Conservation (phyloP, 176 grass and related monocot genomes). For the Musa acuminata region DNA sequence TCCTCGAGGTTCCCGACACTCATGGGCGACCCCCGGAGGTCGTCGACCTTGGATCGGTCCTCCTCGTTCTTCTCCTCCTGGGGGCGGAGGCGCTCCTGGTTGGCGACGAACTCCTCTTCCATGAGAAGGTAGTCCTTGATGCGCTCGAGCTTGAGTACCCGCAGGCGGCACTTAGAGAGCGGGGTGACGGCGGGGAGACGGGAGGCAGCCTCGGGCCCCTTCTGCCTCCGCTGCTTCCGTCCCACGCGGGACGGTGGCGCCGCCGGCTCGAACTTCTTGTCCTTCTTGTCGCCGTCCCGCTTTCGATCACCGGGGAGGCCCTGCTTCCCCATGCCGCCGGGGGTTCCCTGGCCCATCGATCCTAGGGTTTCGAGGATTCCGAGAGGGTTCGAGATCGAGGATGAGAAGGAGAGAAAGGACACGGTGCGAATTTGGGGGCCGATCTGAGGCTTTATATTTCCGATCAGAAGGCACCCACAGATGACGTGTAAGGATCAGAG, state of each 20-base stretch:
- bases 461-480: too few species aligned
- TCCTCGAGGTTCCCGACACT: slow-evolving; percentile 4
- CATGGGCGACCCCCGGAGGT: slow-evolving; percentile 5
- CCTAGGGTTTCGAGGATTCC: background rate
- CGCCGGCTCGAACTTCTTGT: slow-evolving; percentile 15
- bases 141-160: slow-evolving; percentile 1
- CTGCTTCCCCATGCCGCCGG: slow-evolving; percentile 7
- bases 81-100: slow-evolving; percentile 8
- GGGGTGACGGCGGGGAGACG: background rate
- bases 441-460: too few species aligned
- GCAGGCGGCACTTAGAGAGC: slow-evolving; percentile 4
- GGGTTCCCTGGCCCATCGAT: slow-evolving; percentile 10
- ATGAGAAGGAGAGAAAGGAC: background rate
- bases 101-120: slow-evolving; percentile 3
- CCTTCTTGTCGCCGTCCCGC: slow-evolving; percentile 8
- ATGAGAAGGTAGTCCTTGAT: slow-evolving; percentile 12
- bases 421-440: too few species aligned
- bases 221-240: slow-evolving; percentile 13
- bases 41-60: slow-evolving; percentile 10
- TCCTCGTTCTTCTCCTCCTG: slow-evolving; percentile 14
- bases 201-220: slow-evolving; percentile 1
- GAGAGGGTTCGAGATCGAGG: background rate
- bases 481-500: too few species aligned
- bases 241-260: slow-evolving; percentile 6
- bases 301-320: slow-evolving; percentile 2